Conservation (phyloP, 768 basidiomycete genomes). For the Lentinula sp. region DNA sequence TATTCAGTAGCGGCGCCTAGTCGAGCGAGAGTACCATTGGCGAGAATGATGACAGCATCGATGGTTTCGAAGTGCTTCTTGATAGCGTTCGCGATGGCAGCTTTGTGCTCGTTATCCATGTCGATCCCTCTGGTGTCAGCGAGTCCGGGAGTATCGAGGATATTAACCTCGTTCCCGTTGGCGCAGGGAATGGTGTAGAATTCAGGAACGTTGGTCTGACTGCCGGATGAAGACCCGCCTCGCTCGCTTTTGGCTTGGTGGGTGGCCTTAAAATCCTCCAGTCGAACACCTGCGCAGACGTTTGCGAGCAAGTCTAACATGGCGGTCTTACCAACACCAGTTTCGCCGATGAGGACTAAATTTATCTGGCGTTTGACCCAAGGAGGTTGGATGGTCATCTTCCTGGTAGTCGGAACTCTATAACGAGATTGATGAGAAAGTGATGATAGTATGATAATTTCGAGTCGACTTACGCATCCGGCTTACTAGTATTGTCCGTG, state of each 20-base stretch:
- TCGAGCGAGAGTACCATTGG: slow-evolving; percentile 19
- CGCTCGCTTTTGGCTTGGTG: not conserved
- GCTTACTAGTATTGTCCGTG: not conserved
- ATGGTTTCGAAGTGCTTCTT: slow-evolving; percentile 11
- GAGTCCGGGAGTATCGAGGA: slow-evolving; percentile 24
- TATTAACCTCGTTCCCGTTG: slow-evolving; percentile 3
- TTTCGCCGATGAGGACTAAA: not conserved
- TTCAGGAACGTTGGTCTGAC: not conserved
- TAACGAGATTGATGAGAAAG: not conserved
- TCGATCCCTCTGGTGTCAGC: slow-evolving; percentile 21
- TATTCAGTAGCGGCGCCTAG: slow-evolving; percentile 20
- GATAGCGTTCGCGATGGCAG: slow-evolving; percentile 18
- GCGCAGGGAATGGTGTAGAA: not conserved
- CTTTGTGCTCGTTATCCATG: slow-evolving; percentile 19
- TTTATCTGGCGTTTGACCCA: not conserved
- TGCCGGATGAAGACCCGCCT: not conserved
- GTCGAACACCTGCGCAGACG: not conserved
- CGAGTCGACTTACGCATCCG: not conserved
- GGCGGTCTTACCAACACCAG: not conserved
- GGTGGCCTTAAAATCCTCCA: not conserved
- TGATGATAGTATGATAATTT: not conserved
- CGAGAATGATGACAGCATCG: slow-evolving; percentile 21
- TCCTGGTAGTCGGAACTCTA: not conserved
- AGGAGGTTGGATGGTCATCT: not conserved
- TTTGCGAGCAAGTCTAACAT: not conserved